Evolutionary conservation across 2,329 filamentous ascomycete genomes (phyloP), one percentile per base, ranked within the genome.

Genomic region (Colletotrichum sp.): DNA sequence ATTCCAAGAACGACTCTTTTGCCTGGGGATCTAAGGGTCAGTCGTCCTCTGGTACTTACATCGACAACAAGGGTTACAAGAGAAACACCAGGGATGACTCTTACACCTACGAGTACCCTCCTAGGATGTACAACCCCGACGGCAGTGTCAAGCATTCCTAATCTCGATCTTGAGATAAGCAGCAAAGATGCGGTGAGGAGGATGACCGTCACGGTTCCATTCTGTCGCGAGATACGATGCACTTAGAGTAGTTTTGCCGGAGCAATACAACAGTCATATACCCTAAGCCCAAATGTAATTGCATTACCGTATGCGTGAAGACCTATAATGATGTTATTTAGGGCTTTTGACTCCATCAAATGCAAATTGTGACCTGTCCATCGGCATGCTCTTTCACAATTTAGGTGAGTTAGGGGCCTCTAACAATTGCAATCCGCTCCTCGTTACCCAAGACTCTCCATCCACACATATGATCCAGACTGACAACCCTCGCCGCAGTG

Each of bases 311-410:
- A 19, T 8, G 15, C 34, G 0, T 9, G 19, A 0, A 44, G 19
- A 44, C 39, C 3, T 11, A 2, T 4, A 44, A 44, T n/a, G 8
- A 1, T 44, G 5, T 19, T 11, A 1, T 44, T 5, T 3, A 44
- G 6, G 5, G 19, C 19, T n/a, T n/a, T 44, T 4, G 9, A 19
- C 19, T 1, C 11, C 19, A 44, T 12, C 39, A 6, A 44, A 44
- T 44, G 2, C 16, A n/a, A 5, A 44, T 2, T 39, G 8, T n/a
- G 39, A 44, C 3, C 9, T 44, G 19, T 9, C 5, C 19, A n/a
- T n/a, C 0, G 3, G 8, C 19, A n/a, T 3, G 3, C 0, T 2
- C 3, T n/a, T 44, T 6, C 9, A 19, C 19, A n/a, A 1, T 44
- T 1, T 44, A n/a, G 39, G 0, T 44, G 12, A 0, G 1, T 44